A percentile compares a stretch with the other conserved stretches of the same genome.
Conservation (phyloP, 805 yeast species). For the Yamadazyma paraphyllophila region DNA sequence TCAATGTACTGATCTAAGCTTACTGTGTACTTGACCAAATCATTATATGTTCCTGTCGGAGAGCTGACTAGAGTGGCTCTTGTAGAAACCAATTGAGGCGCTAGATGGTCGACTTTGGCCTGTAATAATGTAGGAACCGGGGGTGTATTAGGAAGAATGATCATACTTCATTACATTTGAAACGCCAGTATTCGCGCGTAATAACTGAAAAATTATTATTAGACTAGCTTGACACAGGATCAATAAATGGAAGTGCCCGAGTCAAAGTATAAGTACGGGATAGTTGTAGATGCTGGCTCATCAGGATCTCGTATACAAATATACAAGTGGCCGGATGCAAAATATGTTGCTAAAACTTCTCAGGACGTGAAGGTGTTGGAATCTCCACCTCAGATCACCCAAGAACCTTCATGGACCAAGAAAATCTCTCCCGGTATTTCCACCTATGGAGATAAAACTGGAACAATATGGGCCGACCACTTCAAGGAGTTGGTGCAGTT, state of each 20-base stretch:
- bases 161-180: slow-evolving; percentile 7
- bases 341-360: slow-evolving; percentile 14
- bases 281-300: slow-evolving; percentile 93
- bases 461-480: slow-evolving; percentile 69
- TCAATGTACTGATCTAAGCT: slow-evolving; percentile 35
- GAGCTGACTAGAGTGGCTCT: slow-evolving; percentile 9
- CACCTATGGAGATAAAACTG: slow-evolving; percentile 50
- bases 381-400: slow-evolving; percentile 67
- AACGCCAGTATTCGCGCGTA: not conserved
- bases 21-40: slow-evolving; percentile 27
- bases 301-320: slow-evolving; percentile 89
- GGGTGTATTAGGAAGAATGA: slow-evolving; percentile 15
- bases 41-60: slow-evolving; percentile 14
- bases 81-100: slow-evolving; percentile 6
- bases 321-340: slow-evolving; percentile 69
- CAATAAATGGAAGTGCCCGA: slow-evolving; percentile 13
- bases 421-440: slow-evolving; percentile 88
- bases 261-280: slow-evolving; percentile 56
- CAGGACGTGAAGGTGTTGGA: slow-evolving; percentile 34
- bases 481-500: slow-evolving; percentile 60
- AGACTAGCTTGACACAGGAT: too few relatives aligned
- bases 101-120: slow-evolving; percentile 1
- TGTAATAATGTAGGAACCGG: slow-evolving; percentile 6
- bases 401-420: slow-evolving; percentile 63
- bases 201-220: slow-evolving; percentile 1